Evolutionary conservation across 345 rosid species (phyloP), one percentile per base, ranked within the genome.

Genomic region (Eucalyptus lansdowneana): DNA sequence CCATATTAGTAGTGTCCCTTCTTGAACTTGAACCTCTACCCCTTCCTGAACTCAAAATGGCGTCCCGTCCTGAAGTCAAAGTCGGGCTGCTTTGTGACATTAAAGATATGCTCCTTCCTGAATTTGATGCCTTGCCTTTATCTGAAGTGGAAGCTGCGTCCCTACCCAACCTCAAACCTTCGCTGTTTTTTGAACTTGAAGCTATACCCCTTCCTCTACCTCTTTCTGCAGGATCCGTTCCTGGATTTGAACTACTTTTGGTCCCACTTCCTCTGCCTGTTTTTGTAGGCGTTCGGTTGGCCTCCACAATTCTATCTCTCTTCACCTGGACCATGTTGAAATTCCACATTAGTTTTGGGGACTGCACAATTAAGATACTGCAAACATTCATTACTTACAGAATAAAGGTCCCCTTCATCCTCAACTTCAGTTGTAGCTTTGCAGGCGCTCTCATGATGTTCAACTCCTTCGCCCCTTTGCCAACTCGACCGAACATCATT

Each of bases 211-310:
- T 62, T 62, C 10, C 72, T 7, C 37, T 14, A 5, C 72, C 37
- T 62, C 17, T 62, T 62, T 62, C 3, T 29, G 34, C 34, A 62
- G 3, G 34, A 9, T 0, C 4, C 65, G 4, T 6, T 58, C 29
- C 65, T 58, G n/a, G 65, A 0, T 1, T 1, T 13, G 69, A 60
- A 4, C 0, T 9, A 14, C 2, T 1, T 14, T 0, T 0, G 1
- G 37, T 4, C 2, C 5, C 19, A n/a, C 53, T 50, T 50, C 19
- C 19, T 50, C 19, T 5, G 8, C 1, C 53, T 50, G 8, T 42
- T 42, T 42, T 40, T 0, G 6, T 5, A 5, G 6, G 6, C 1
- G 5, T 1, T 27, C 7, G 67, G 67, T 60, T 2, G 3, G 15
- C 6, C 14, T 11, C 67, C 67, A 60, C 2, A 27, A 8, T 0